phyloP scores from a whole-genome alignment of 2,329 filamentous ascomycete species.

The Xylariaceae sp. region DNA sequence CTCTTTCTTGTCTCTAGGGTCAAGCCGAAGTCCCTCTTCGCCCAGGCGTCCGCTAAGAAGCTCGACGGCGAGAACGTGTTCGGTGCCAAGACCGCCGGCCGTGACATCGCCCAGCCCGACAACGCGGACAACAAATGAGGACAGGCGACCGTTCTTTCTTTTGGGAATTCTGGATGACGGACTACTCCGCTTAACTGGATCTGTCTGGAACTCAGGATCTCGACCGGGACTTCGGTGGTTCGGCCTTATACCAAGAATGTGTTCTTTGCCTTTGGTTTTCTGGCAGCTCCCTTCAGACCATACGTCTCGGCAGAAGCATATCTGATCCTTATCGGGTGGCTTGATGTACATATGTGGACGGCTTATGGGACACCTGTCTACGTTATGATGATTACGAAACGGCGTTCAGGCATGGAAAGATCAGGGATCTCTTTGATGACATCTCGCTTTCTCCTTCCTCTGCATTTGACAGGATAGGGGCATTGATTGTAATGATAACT shows the following conservation, averaged over 20 bases:
- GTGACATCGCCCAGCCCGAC: not conserved
- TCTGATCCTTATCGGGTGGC: not conserved
- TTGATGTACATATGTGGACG: conserved; percentile 7
- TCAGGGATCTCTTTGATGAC: conserved; percentile 3
- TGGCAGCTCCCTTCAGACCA: not conserved
- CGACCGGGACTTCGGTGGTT: conserved; percentile 1
- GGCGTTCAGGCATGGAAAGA: conserved; percentile 4
- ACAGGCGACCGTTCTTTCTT: not conserved
- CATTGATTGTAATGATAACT: conserved; percentile 17
- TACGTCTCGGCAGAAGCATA: conserved; percentile 2
- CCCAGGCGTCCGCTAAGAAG: conserved; percentile 62
- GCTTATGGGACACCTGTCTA: not conserved
- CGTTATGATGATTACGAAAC: no score
- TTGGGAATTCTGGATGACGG: no score
- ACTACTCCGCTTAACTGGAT: no score
- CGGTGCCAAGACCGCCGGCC: conserved; percentile 29
- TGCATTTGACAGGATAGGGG: conserved; percentile 5
- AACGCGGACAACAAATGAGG: not conserved
- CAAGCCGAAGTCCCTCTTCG: conserved; percentile 66
- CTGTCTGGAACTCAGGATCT: no score
- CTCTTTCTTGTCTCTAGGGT: conserved; percentile 37
- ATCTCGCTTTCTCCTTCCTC: conserved; percentile 1
- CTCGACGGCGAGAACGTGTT: conserved; percentile 45
- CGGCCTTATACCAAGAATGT: conserved; percentile 13
- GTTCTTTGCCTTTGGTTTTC: conserved; percentile 11